Evolutionary conservation across 2,329 filamentous ascomycete genomes (phyloP).

Genomic region (Aspergillus novofumigatus): DNA sequence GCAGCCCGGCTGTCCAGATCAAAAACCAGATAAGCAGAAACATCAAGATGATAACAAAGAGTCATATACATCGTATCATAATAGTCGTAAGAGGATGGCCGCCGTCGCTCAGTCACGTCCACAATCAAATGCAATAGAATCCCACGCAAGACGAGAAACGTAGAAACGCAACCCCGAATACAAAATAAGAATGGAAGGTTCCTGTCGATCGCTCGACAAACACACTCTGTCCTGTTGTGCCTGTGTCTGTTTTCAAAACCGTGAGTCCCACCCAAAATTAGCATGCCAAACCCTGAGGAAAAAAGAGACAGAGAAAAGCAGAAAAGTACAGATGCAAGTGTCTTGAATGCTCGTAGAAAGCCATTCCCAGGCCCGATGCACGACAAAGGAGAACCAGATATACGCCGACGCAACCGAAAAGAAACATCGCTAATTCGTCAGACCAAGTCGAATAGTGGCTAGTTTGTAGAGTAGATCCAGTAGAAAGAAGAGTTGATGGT

Average conservation of each 20-base stretch:
- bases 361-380: constrained; percentile 10
- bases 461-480: constrained; percentile 20
- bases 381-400: constrained; percentile 9
- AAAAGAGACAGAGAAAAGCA: constrained; percentile 1
- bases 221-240: constrained; percentile 7
- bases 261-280: constrained; percentile 3
- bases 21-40: constrained; percentile 1
- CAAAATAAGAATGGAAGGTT: constrained; percentile 1
- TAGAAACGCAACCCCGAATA: constrained; percentile 8
- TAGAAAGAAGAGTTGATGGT: constrained; percentile 18
- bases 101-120: constrained; percentile 10
- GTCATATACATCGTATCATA: constrained; percentile 24
- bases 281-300: constrained; percentile 1
- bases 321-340: constrained; percentile 13
- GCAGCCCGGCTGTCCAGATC: constrained; percentile 14
- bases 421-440: constrained; percentile 21
- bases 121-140: constrained; percentile 18
- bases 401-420: constrained; percentile 18
- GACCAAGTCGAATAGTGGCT: constrained; percentile 13
- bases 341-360: constrained; percentile 12
- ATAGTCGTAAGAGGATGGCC: constrained; percentile 20
- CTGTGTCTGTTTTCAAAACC: constrained; percentile 3
- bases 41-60: constrained; percentile 8
- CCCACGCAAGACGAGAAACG: constrained; percentile 2
- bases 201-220: constrained; percentile 3